These are phyloP conservation scores for Plasmodium adleri DNA, from an alignment of 169 alveolate species.

Conservation along the genomic window DNA sequence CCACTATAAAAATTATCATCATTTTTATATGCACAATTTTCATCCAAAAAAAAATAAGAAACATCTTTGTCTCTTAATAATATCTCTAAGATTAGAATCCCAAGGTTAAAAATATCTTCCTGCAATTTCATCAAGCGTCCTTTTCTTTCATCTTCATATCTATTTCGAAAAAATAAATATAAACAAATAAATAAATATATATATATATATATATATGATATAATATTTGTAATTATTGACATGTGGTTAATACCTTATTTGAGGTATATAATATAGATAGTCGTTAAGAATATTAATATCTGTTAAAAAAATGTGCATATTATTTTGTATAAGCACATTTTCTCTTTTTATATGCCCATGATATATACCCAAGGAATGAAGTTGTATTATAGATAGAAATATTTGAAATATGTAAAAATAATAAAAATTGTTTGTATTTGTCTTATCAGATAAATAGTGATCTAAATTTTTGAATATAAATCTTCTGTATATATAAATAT, in stretches of 20 bases:
- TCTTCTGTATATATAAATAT: constrained; percentile 62
- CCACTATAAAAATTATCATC: constrained; percentile 28
- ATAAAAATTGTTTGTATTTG: constrained; percentile 20
- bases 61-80: constrained; percentile 20
- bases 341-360: constrained; percentile 82
- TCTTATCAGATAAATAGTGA: constrained; percentile 40
- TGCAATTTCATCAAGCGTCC: constrained; percentile 16
- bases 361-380: constrained; percentile 76
- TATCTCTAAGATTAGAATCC: constrained; percentile 38
- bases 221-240: neutral
- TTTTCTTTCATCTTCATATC: constrained; percentile 25
- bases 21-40: constrained; percentile 5
- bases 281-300: constrained; percentile 68
- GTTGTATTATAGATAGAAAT: constrained; percentile 66
- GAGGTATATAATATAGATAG: constrained; percentile 42
- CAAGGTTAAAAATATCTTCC: constrained; percentile 60
- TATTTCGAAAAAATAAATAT: neutral
- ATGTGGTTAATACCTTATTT: constrained; percentile 10
- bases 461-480: constrained; percentile 48
- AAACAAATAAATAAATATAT: neutral
- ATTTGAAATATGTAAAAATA: constrained; percentile 72
- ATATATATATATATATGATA: neutral
- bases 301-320: constrained; percentile 74
- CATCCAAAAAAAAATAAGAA: constrained; percentile 30
- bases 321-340: constrained; percentile 73